Conservation (phyloP, 805 yeast genomes). For the Kazachstania africana region DNA sequence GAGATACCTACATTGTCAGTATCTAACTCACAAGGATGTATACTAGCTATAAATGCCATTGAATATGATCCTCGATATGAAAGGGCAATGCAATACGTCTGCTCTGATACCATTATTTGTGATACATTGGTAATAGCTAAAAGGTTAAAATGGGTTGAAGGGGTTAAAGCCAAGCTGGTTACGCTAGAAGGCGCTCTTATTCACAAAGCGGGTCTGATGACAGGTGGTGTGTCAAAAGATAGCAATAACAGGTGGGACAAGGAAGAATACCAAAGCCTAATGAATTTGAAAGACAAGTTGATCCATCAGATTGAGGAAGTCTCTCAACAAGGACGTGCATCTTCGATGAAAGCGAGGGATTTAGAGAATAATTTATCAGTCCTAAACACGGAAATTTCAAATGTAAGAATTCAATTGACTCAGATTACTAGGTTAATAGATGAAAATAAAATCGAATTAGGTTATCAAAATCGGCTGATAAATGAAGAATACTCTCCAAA, state of each 20-base stretch:
- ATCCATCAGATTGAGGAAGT: conserved; percentile 34
- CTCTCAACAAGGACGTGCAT: conserved; percentile 33
- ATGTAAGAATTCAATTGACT: conserved; percentile 33
- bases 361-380: conserved; percentile 44
- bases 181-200: conserved; percentile 77
- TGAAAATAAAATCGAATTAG: conserved; percentile 39
- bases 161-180: conserved; percentile 54
- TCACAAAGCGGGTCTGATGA: conserved; percentile 79
- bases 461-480: conserved; percentile 32
- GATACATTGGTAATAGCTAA: conserved; percentile 61
- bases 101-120: conserved; percentile 71
- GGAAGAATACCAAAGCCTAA: conserved; percentile 45
- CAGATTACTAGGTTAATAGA: conserved; percentile 34
- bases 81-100: conserved; percentile 66
- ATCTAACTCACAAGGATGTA: conserved; percentile 19
- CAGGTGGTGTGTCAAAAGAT: conserved; percentile 66
- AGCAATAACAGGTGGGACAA: conserved; percentile 57
- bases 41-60: conserved; percentile 53
- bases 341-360: conserved; percentile 43
- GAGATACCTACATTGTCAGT: conserved; percentile 40
- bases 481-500: conserved; percentile 21
- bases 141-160: conserved; percentile 54
- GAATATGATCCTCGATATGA: conserved; percentile 58
- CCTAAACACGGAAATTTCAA: conserved; percentile 35
- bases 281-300: conserved; percentile 38